phyloP scores from a whole-genome alignment of 192 early-diverging fungal genomes.

The Tieghemiomyces parasiticus region DNA sequence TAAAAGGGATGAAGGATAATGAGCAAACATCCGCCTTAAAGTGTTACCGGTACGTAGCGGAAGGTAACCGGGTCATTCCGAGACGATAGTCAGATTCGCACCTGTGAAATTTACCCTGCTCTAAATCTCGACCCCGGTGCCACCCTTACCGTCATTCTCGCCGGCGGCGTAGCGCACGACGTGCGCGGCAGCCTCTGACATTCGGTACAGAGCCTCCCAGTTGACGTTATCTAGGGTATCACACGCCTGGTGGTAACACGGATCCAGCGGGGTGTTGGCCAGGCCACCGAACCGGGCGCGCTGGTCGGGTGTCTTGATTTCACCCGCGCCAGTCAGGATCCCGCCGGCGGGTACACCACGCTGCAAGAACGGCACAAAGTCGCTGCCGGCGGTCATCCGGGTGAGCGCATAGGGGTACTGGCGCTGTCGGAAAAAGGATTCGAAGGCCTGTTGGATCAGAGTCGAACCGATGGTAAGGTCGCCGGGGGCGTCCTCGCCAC shows the following conservation, averaged over 20 bases:
- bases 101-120: too few species aligned
- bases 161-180: neutral
- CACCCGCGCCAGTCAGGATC: slow-evolving; percentile 41
- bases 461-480: slow-evolving; percentile 29
- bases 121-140: too few species aligned
- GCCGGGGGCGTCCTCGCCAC: slow-evolving; percentile 41
- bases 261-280: slow-evolving; percentile 44
- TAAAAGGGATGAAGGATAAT: too few species aligned
- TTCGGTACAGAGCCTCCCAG: slow-evolving; percentile 30
- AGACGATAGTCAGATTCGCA: too few species aligned
- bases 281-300: slow-evolving; percentile 40
- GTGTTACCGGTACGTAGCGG: too few species aligned
- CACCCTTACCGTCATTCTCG: neutral
- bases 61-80: too few species aligned
- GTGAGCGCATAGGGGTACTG: slow-evolving; percentile 31
- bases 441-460: slow-evolving; percentile 40
- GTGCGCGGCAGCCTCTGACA: slow-evolving; percentile 26
- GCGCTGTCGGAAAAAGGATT: slow-evolving; percentile 34
- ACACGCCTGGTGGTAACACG: slow-evolving; percentile 55
- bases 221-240: slow-evolving; percentile 49
- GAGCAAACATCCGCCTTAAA: too few species aligned
- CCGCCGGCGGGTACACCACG: slow-evolving; percentile 48
- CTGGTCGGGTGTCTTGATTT: slow-evolving; percentile 38
- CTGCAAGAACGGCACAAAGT: slow-evolving; percentile 52
- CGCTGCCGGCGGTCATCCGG: slow-evolving; percentile 42